Percentiles rank a stretch among this genome's conserved stretches.
Conservation (phyloP, 768 basidiomycete genomes). For the Auricularia cornea region DNA sequence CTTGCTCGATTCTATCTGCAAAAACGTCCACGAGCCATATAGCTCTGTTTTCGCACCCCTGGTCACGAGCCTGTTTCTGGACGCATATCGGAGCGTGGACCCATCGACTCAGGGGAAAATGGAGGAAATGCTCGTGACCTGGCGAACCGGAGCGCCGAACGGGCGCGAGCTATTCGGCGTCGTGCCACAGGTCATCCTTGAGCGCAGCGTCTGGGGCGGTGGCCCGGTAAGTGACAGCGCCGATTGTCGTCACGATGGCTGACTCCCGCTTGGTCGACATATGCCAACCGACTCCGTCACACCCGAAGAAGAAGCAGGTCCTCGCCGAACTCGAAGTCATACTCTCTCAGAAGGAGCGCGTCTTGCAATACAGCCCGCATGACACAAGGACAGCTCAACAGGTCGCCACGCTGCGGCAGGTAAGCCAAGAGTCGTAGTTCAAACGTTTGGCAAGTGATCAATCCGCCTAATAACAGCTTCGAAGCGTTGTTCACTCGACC, state of each 20-base stretch:
- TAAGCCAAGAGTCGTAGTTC: slow-evolving; percentile 33
- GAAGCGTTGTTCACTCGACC: slow-evolving; percentile 58
- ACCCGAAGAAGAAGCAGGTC: slow-evolving; percentile 60
- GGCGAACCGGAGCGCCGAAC: slow-evolving; percentile 78
- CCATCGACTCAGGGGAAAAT: slow-evolving; percentile 81
- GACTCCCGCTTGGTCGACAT: too few relatives aligned
- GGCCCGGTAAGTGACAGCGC: slow-evolving; percentile 18
- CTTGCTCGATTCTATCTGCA: slow-evolving; percentile 91
- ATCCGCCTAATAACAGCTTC: slow-evolving; percentile 40
- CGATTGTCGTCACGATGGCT: background rate
- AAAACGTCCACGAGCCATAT: slow-evolving; percentile 92
- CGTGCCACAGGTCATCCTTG: slow-evolving; percentile 72
- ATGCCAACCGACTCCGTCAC: background rate
- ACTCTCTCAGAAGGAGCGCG: slow-evolving; percentile 71
- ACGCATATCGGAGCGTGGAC: slow-evolving; percentile 83
- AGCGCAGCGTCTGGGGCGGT: slow-evolving; percentile 73
- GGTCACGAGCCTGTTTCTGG: slow-evolving; percentile 79
- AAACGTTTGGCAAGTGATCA: background rate
- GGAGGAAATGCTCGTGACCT: slow-evolving; percentile 96
- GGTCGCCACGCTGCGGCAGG: slow-evolving; percentile 72
- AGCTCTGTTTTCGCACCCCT: slow-evolving; percentile 75
- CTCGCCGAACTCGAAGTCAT: slow-evolving; percentile 76
- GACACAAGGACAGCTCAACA: slow-evolving; percentile 64
- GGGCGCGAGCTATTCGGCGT: slow-evolving; percentile 80
- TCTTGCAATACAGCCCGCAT: slow-evolving; percentile 61